phyloP scores from a whole-genome alignment of 306 rosid genomes.

The Medicago arabica region DNA sequence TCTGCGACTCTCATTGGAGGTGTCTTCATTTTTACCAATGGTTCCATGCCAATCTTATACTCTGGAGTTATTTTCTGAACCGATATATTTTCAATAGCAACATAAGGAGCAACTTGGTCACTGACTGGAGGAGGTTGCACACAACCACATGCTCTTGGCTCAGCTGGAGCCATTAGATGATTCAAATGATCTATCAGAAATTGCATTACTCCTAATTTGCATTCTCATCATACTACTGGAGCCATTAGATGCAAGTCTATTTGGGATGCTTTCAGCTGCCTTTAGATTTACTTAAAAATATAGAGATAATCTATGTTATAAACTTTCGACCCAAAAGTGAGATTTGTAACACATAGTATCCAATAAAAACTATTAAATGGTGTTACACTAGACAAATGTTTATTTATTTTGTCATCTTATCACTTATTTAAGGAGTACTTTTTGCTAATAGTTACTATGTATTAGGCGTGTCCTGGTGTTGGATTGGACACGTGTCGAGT shows the following conservation, averaged over 20 bases:
- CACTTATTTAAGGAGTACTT: too few species aligned
- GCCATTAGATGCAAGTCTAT: conserved; percentile 45
- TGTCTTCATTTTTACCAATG: conserved; percentile 38
- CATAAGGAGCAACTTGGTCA: conserved; percentile 32
- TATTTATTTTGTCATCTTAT: too few species aligned
- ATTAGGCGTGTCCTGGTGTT: too few species aligned
- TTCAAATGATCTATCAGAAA: conserved; percentile 51
- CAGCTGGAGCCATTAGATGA: too few species aligned
- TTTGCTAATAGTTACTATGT: too few species aligned
- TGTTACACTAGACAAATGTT: too few species aligned
- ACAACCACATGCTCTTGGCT: conserved; percentile 76
- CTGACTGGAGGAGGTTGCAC: conserved; percentile 66
- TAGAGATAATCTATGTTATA: too few species aligned
- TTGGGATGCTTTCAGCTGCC: conserved; percentile 45
- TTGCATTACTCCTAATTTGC: conserved; percentile 39
- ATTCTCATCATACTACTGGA: conserved; percentile 47
- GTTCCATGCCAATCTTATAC: conserved; percentile 84
- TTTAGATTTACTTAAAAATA: too few species aligned
- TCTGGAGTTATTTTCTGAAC: conserved; percentile 43
- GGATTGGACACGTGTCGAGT: too few species aligned
- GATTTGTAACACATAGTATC: too few species aligned
- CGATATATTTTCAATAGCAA: conserved; percentile 41
- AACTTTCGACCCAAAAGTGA: too few species aligned
- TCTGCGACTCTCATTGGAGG: conserved; percentile 74
- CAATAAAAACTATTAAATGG: too few species aligned